These are phyloP conservation scores for Diacronema lutheri DNA, from an alignment of 78 protist genomes.

Conservation along the genomic window DNA sequence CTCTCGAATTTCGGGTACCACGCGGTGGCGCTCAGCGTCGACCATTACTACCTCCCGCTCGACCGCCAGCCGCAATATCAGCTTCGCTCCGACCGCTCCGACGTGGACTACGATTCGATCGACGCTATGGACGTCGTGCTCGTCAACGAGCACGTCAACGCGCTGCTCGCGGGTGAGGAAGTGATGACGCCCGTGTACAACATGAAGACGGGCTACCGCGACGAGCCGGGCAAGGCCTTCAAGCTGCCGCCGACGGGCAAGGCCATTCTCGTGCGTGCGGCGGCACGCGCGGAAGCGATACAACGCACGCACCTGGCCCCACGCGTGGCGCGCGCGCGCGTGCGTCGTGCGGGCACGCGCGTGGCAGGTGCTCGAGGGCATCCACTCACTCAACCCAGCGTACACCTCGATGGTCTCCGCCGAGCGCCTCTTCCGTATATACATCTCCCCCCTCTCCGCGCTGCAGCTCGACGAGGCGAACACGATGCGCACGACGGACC, in stretches of 20 bases:
- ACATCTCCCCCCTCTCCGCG: slow-evolving; percentile 19
- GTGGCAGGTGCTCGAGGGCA: slow-evolving; percentile 37
- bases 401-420: not conserved
- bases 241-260: not conserved
- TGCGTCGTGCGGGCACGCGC: too few relatives aligned
- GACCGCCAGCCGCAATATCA: slow-evolving; percentile 29
- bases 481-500: slow-evolving; percentile 18
- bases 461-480: slow-evolving; percentile 32
- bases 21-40: not conserved
- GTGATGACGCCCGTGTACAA: slow-evolving; percentile 31
- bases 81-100: not conserved
- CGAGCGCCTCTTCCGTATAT: not conserved
- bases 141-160: slow-evolving; percentile 37
- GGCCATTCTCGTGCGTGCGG: not conserved
- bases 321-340: too few relatives aligned
- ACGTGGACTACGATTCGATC: slow-evolving; percentile 43
- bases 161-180: slow-evolving; percentile 17
- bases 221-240: slow-evolving; percentile 7
- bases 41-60: slow-evolving; percentile 46
- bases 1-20: not conserved
- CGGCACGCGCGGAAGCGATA: not conserved
- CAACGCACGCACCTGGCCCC: too few relatives aligned
- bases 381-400: slow-evolving; percentile 48
- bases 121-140: slow-evolving; percentile 40
- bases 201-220: slow-evolving; percentile 50